These are phyloP conservation scores for Trichoderma guizhouense DNA, from an alignment of 2,329 filamentous ascomycete species.

Conservation along the genomic window DNA sequence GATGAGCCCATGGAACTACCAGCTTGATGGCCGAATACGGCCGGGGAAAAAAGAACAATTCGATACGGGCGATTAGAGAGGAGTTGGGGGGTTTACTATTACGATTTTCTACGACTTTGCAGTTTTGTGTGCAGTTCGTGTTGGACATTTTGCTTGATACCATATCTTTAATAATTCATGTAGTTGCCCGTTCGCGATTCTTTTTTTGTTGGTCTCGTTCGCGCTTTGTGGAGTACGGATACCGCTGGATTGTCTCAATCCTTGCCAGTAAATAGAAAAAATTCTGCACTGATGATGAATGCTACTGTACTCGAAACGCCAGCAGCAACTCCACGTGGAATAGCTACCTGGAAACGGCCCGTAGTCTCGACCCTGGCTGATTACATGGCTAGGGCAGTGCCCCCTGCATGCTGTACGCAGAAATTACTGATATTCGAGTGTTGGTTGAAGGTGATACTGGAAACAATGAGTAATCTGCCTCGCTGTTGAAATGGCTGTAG, in stretches of 20 bases:
- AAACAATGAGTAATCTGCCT: background rate
- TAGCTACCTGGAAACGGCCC: background rate
- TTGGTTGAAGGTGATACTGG: background rate
- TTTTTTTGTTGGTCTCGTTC: background rate
- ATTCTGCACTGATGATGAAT: background rate
- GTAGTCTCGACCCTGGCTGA: background rate
- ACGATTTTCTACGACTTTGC: background rate
- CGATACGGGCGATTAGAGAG: background rate
- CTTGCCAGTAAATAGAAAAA: background rate
- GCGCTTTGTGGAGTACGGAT: background rate
- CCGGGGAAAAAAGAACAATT: background rate
- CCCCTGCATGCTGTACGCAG: background rate
- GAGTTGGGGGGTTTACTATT: background rate
- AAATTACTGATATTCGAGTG: background rate
- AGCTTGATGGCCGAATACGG: background rate
- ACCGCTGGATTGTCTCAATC: too few relatives aligned
- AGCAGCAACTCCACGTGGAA: background rate
- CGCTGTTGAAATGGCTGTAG: background rate
- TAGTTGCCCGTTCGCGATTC: background rate
- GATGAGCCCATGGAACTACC: background rate
- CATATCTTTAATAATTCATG: background rate
- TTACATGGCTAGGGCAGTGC: background rate
- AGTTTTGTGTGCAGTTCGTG: background rate
- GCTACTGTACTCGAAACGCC: background rate
- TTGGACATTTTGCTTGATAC: background rate